A percentile compares a stretch with the other conserved stretches of the same genome.
These are phyloP conservation scores for Plectosphaerella plurivora DNA, from an alignment of 2,329 filamentous ascomycete genomes.

Conservation along the genomic window DNA sequence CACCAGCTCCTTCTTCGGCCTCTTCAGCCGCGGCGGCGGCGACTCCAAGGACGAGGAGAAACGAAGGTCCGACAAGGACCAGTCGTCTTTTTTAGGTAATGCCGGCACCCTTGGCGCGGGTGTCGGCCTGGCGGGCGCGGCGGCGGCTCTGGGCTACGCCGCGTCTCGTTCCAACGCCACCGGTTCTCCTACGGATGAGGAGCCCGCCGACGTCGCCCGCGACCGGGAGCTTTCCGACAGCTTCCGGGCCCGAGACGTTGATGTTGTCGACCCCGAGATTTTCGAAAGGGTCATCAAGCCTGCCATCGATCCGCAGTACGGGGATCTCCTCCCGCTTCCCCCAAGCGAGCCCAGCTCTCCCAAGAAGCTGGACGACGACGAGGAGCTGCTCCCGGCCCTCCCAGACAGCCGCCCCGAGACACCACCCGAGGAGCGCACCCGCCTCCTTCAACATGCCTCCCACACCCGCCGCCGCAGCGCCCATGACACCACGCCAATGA, in stretches of 20 bases:
- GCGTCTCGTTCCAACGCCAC: slow-evolving; percentile 40
- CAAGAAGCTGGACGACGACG: slow-evolving; percentile 21
- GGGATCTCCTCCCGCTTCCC: slow-evolving; percentile 60
- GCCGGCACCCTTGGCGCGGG: slow-evolving; percentile 66
- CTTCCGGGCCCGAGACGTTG: slow-evolving; percentile 17
- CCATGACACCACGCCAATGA: slow-evolving; percentile 36
- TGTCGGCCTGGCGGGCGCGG: slow-evolving; percentile 57
- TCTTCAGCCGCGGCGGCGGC: slow-evolving; percentile 38
- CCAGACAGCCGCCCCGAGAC: slow-evolving; percentile 58
- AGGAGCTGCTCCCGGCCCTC: slow-evolving; percentile 43
- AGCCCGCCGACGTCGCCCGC: slow-evolving; percentile 5
- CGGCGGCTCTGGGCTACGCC: slow-evolving; percentile 33
- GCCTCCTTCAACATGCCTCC: slow-evolving; percentile 31
- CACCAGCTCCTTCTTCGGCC: slow-evolving; percentile 40
- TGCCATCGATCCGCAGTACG: slow-evolving; percentile 62
- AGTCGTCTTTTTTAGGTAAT: slow-evolving; percentile 66
- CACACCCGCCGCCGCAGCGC: slow-evolving; percentile 46
- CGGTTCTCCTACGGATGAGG: slow-evolving; percentile 33
- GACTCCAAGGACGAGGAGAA: slow-evolving; percentile 31
- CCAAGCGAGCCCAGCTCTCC: slow-evolving; percentile 54
- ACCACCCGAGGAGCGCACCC: slow-evolving; percentile 41
- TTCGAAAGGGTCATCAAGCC: slow-evolving; percentile 54
- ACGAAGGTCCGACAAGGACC: slow-evolving; percentile 19
- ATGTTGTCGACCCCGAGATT: slow-evolving; percentile 54
- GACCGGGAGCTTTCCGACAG: slow-evolving; percentile 3